Evolutionary conservation across 2,329 filamentous ascomycete genomes (phyloP).

Genomic region (Sporothrix brunneoviolacea): DNA sequence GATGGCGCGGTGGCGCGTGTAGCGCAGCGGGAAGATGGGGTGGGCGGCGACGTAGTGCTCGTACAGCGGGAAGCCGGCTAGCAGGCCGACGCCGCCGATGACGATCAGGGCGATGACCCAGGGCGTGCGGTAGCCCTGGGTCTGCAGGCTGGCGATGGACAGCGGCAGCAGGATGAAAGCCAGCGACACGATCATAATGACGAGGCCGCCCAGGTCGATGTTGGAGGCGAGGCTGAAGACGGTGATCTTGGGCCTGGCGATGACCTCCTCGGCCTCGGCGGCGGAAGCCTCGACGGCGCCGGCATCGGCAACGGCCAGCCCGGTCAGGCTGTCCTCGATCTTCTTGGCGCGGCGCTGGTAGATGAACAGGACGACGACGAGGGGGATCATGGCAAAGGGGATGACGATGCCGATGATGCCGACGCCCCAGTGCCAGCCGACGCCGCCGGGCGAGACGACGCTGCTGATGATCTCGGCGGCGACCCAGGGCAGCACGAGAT

Average conservation of each 20-base stretch:
- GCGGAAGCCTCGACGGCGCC: neutral
- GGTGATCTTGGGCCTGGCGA: slow-evolving; percentile 14
- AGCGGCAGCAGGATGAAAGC: slow-evolving; percentile 40
- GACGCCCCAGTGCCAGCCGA: slow-evolving; percentile 50
- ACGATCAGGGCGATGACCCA: slow-evolving; percentile 40
- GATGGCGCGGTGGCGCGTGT: slow-evolving; percentile 38
- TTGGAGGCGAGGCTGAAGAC: slow-evolving; percentile 29
- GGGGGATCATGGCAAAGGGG: slow-evolving; percentile 44
- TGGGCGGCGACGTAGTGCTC: slow-evolving; percentile 37
- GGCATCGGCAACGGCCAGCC: slow-evolving; percentile 15
- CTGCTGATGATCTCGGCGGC: slow-evolving; percentile 43
- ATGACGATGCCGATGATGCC: slow-evolving; percentile 50
- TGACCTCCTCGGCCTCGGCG: neutral
- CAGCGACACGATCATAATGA: slow-evolving; percentile 43
- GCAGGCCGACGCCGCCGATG: slow-evolving; percentile 31
- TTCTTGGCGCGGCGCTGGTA: slow-evolving; percentile 44
- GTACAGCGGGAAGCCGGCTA: slow-evolving; percentile 39
- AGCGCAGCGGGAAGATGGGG: slow-evolving; percentile 39
- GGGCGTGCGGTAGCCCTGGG: slow-evolving; percentile 36
- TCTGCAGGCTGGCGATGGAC: slow-evolving; percentile 35
- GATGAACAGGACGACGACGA: slow-evolving; percentile 40
- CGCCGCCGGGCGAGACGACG: slow-evolving; percentile 21
- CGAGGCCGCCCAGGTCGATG: slow-evolving; percentile 35
- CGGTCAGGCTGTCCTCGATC: slow-evolving; percentile 30
- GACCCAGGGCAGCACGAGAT: slow-evolving; percentile 50